Evolutionary conservation across 257 asterid species (phyloP), one percentile per base, ranked within the genome.

Genomic region (Linaria vulgaris): DNA sequence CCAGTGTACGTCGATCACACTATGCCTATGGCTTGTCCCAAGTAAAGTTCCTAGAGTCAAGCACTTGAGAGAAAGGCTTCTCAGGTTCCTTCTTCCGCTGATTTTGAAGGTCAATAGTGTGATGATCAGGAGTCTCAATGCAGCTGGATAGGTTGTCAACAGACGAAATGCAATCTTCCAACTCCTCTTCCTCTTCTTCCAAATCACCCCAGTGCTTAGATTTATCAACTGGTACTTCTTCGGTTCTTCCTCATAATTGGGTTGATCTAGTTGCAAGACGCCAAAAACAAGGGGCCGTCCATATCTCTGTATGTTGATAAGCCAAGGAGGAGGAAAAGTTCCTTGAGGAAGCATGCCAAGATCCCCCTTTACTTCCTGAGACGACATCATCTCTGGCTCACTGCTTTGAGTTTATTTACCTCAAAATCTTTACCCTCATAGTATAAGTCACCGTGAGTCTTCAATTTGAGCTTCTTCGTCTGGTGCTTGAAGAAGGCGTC

Each of bases 321-420:
- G 91, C 99, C 97, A 94, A 59, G 99, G 99, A 67, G 97, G 99
- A 63, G 99, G n/a, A n/a, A n/a, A 97, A 70, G 99, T 84, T 6
- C 96, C 95, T 65, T 94, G 94, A 12, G 97, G n/a, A n/a, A n/a
- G 91, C 97, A 94, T 94, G 69, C 99, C 96, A 65, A 94, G 97
- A 48, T 95, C 90, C 69, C 90, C 99, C 72, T 89, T 87, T 31
- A 94, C 77, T 58, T 94, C 97, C 0, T 85, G 96, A 0, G n/a
- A n/a, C n/a, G 95, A 90, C 73, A 94, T 63, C 17, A 66, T 80
- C 63, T 95, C 97, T 10, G 99, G 95, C 73, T 85, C 11, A 13
- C 14, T 22, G 16, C 23, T 52, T 22, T 52, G 11, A 48, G 11
- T n/a, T 5, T 10, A n/a, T 75, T 56, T 94, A 85, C 97, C 97